These are phyloP conservation scores for Gonium pectorale DNA, from an alignment of 139 green algal genomes.

Conservation along the genomic window DNA sequence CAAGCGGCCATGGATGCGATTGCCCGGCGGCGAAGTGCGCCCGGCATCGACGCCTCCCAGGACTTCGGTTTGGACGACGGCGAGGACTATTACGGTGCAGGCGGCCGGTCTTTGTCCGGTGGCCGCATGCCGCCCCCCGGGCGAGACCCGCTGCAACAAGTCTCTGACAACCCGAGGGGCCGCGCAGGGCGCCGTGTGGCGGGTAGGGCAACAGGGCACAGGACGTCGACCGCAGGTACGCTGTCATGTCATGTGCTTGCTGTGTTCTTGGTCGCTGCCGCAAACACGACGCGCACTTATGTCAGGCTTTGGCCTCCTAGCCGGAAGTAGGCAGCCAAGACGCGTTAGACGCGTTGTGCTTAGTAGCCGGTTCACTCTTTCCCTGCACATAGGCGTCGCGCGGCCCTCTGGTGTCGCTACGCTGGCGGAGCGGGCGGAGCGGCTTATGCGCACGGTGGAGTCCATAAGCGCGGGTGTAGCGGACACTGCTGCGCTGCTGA, in stretches of 20 bases:
- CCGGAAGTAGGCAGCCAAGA: no score
- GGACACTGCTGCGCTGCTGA: slow-evolving; percentile 23
- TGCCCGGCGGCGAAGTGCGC: no score
- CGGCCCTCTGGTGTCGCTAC: background rate
- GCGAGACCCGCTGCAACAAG: background rate
- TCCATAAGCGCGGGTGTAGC: slow-evolving; percentile 23
- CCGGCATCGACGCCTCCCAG: no score
- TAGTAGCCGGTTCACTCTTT: background rate
- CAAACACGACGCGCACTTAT: no score
- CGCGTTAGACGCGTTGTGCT: background rate
- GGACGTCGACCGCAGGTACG: background rate
- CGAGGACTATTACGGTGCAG: no score
- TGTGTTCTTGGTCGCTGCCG: no score
- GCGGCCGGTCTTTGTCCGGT: background rate
- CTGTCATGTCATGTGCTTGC: background rate
- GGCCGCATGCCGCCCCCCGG: background rate
- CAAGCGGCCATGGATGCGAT: background rate
- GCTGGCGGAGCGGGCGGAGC: slow-evolving; percentile 14
- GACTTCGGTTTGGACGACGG: no score
- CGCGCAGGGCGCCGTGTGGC: background rate
- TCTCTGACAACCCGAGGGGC: background rate
- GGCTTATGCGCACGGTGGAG: slow-evolving; percentile 33
- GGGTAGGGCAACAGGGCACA: background rate
- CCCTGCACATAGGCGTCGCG: background rate
- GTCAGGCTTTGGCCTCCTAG: background rate